Conservation (phyloP, 225 moss, liverwort and hornwort species). For the Bryum argenteum region DNA sequence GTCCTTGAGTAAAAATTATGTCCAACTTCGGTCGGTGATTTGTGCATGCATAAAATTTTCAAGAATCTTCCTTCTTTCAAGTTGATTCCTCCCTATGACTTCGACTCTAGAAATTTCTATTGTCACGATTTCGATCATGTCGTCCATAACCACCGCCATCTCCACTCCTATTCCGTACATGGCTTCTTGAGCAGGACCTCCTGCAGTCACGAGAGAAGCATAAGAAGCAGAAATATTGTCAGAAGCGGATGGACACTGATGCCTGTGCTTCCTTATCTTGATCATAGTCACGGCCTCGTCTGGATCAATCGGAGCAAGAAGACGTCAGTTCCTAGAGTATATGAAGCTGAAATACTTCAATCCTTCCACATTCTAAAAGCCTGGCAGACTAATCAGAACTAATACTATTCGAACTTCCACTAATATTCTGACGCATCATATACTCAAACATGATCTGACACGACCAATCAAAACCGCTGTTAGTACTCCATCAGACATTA, state of each 20-base stretch:
- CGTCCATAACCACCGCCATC: conserved; percentile 51
- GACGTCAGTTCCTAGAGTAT: background rate
- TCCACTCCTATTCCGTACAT: conserved; percentile 50
- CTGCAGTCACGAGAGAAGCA: conserved; percentile 64
- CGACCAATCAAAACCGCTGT: background rate
- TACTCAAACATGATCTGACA: background rate
- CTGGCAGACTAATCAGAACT: background rate
- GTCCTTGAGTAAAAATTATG: too few species aligned
- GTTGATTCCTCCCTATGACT: conserved; percentile 48
- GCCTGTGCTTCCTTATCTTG: conserved; percentile 86
- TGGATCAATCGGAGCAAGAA: conserved; percentile 21
- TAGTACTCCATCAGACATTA: background rate
- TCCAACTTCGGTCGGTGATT: too few species aligned
- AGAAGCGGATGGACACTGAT: conserved; percentile 74
- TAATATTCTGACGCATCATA: background rate
- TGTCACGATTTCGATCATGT: conserved; percentile 48
- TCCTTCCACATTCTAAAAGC: conserved; percentile 5
- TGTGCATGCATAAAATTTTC: too few species aligned
- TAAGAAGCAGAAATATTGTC: conserved; percentile 53
- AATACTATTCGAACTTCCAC: background rate
- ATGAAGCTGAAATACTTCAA: background rate
- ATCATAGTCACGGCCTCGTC: conserved; percentile 72
- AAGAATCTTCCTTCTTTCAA: conserved; percentile 53
- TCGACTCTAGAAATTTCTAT: conserved; percentile 49
- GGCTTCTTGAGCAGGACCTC: conserved; percentile 71